Evolutionary conservation across 176 grass and related monocot species (phyloP).

Genomic region (Thinopyrum elongatum): DNA sequence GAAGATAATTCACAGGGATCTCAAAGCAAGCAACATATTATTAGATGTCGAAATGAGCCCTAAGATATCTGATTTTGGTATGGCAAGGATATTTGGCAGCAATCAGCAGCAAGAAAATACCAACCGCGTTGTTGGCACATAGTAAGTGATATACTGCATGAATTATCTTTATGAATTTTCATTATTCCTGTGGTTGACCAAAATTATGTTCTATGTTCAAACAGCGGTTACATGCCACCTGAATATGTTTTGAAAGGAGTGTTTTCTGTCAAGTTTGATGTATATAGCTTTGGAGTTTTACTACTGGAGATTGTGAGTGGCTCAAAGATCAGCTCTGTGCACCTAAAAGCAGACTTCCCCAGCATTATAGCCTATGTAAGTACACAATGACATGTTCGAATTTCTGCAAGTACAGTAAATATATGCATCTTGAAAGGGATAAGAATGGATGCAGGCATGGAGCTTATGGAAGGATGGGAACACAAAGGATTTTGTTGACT

Average conservation of each 20-base stretch:
- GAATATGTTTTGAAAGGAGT: constrained; percentile 53
- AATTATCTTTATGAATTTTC: not conserved
- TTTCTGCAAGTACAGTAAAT: not conserved
- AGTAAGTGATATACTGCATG: constrained; percentile 15
- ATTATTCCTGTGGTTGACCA: not conserved
- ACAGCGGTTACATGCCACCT: constrained; percentile 47
- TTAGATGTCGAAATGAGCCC: constrained; percentile 33
- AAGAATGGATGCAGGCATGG: constrained; percentile 38
- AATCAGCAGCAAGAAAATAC: constrained; percentile 20
- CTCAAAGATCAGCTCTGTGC: constrained; percentile 20
- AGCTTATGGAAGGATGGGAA: constrained; percentile 37
- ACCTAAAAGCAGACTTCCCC: not conserved
- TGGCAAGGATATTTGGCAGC: constrained; percentile 36
- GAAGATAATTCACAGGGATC: constrained; percentile 33
- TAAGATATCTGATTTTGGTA: constrained; percentile 41
- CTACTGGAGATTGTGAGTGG: constrained; percentile 45
- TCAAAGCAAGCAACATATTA: constrained; percentile 32
- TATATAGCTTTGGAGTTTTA: constrained; percentile 45
- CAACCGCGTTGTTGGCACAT: constrained; percentile 40
- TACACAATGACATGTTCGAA: not conserved
- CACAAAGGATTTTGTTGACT: constrained; percentile 31
- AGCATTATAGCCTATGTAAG: constrained; percentile 45
- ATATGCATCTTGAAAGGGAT: not conserved
- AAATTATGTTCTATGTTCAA: not conserved
- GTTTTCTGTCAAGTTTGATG: constrained; percentile 51